Evolutionary conservation across 345 rosid genomes (phyloP), one percentile per base, ranked within the genome.

Genomic region (Citrus reticulata): DNA sequence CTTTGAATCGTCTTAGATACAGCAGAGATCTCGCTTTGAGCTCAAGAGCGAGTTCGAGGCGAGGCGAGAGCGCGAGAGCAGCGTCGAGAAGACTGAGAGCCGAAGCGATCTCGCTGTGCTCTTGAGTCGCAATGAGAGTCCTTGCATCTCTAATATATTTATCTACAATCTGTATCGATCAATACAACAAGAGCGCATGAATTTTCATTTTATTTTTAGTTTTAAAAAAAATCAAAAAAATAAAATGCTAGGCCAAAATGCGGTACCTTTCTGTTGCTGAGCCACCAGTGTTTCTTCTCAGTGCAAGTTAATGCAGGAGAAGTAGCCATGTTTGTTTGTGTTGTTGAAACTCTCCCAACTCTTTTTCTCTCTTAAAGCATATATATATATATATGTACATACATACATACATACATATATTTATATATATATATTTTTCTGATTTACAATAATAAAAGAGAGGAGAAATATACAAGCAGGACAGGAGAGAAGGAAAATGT

Each of bases 261-360:
- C 37, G 29, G 59, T 80, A 91, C 99, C 97, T 89, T 95, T 74
- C 93, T 81, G 83, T 90, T 91, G 82, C 85, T 92, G 77, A 92
- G 93, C 99, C 99, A 95, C 97, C 98, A 92, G 83, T 87, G 97
- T 75, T 86, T 92, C 84, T 85, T 89, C 61, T 54, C 63, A 9
- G 46, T 20, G n/a, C 71, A 80, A 72, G 76, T 75, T 30, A 81
- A 74, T 81, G 66, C 79, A 17, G 78, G 91, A 74, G 90, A 77
- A 74, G 83, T 60, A 10, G 91, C 83, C 94, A 89, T 88, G 78
- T 75, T 72, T 66, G 4, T 10, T 11, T 11, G 51, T 11, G 73
- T 54, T 78, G 63, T 75, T 77, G 73, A 64, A 61, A n/a, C 65
- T 77, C 71, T 16, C 46, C 60, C 60, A 4, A 37, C 59, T 51